Evolutionary conservation across 2,329 filamentous ascomycete species (phyloP).

Genomic region (Hypoxylon sp.): DNA sequence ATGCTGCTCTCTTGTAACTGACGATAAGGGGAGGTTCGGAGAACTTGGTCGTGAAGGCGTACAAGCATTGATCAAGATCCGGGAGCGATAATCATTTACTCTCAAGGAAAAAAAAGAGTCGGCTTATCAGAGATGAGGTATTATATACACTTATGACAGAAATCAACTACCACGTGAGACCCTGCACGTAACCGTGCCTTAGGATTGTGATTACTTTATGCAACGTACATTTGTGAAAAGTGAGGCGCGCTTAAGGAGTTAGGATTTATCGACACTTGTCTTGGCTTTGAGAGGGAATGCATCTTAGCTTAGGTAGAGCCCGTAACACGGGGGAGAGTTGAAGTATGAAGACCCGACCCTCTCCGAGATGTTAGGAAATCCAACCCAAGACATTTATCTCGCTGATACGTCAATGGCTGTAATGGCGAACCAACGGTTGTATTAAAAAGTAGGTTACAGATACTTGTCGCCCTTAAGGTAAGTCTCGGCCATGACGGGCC

Average conservation of each 20-base stretch:
- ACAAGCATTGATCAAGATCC: slow-evolving; percentile 48
- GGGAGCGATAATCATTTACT: slow-evolving; percentile 30
- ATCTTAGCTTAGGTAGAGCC: slow-evolving; percentile 31
- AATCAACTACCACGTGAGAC: slow-evolving; percentile 31
- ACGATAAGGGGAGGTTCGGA: slow-evolving; percentile 27
- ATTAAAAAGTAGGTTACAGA: slow-evolving; percentile 27
- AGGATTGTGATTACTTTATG: slow-evolving; percentile 35
- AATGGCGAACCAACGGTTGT: slow-evolving; percentile 34
- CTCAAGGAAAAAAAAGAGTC: slow-evolving; percentile 7
- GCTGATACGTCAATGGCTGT: slow-evolving; percentile 45
- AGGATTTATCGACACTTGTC: slow-evolving; percentile 24
- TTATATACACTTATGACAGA: slow-evolving; percentile 45
- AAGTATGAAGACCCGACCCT: slow-evolving; percentile 33
- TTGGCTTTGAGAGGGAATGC: slow-evolving; percentile 20
- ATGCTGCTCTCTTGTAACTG: slow-evolving; percentile 37
- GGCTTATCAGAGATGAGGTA: slow-evolving; percentile 33
- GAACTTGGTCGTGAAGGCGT: slow-evolving; percentile 39
- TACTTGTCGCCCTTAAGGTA: slow-evolving; percentile 25
- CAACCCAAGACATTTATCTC: slow-evolving; percentile 22
- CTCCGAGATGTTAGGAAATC: slow-evolving; percentile 25
- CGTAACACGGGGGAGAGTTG: slow-evolving; percentile 14
- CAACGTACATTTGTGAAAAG: slow-evolving; percentile 29
- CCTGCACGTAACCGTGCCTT: slow-evolving; percentile 41
- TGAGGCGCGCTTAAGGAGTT: slow-evolving; percentile 35
- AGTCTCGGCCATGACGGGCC: slow-evolving; percentile 39